Conservation (phyloP, 495 filamentous ascomycete species). For the Aspergillus coremiiformis region DNA sequence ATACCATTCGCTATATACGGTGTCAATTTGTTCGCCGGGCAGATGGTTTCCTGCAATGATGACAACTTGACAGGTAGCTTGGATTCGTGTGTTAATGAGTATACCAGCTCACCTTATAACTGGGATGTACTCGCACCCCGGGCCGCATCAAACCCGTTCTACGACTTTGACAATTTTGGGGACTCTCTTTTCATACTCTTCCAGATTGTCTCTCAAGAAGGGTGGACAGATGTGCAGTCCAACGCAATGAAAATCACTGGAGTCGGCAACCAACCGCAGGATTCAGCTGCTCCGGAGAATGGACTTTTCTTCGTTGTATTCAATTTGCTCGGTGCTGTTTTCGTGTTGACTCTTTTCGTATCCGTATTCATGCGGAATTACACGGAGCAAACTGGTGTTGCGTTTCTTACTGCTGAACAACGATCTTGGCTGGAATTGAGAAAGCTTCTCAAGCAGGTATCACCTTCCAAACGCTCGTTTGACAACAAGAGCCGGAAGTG, state of each 20-base stretch:
- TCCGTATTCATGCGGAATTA: constrained; percentile 99
- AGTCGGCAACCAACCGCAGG: constrained; percentile 58
- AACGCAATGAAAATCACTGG: constrained; percentile 77
- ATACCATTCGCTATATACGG: constrained; percentile 97
- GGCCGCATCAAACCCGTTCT: constrained; percentile 71
- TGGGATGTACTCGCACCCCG: constrained; percentile 83
- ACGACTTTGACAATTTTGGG: constrained; percentile 91
- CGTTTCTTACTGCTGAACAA: constrained; percentile 92
- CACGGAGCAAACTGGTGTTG: constrained; percentile 96
- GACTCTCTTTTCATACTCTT: constrained; percentile 92
- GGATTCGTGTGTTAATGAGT: constrained; percentile 71
- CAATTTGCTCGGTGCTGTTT: constrained; percentile 94
- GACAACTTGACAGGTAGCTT: constrained; percentile 47
- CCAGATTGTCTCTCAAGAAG: constrained; percentile 98
- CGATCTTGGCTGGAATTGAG: constrained; percentile 93
- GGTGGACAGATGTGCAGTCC: constrained; percentile 89
- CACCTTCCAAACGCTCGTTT: constrained; percentile 80
- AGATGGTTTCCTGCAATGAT: constrained; percentile 79
- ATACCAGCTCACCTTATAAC: constrained; percentile 60
- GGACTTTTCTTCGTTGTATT: constrained; percentile 92
- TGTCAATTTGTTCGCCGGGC: constrained; percentile 83
- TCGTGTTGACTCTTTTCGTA: constrained; percentile 95
- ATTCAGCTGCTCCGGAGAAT: constrained; percentile 67
- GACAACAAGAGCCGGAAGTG: constrained; percentile 64
- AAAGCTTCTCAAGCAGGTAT: constrained; percentile 88